Evolutionary conservation across 495 filamentous ascomycete genomes (phyloP).

Genomic region (Aspergillus funiculosus): DNA sequence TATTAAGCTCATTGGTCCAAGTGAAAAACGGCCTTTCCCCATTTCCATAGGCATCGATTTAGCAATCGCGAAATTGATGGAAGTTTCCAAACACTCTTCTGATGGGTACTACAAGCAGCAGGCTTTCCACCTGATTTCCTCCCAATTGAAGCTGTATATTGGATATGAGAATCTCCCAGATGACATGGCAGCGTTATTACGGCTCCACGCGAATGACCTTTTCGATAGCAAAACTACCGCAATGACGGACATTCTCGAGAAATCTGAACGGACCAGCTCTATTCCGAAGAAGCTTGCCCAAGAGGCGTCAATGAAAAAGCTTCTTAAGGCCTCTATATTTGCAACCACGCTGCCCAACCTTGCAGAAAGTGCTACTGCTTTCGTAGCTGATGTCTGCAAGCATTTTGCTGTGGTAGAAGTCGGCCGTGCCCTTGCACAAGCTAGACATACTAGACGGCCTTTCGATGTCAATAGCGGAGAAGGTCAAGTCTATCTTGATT

Average conservation of each 20-base stretch:
- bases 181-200: slow-evolving; percentile 75
- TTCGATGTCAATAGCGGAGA: slow-evolving; percentile 84
- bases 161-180: slow-evolving; percentile 84
- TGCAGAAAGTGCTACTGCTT: slow-evolving; percentile 59
- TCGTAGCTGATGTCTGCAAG: slow-evolving; percentile 73
- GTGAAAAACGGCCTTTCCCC: slow-evolving; percentile 81
- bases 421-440: slow-evolving; percentile 67
- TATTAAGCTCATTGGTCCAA: slow-evolving; percentile 79
- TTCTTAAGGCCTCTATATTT: slow-evolving; percentile 84
- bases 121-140: slow-evolving; percentile 75
- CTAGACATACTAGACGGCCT: slow-evolving; percentile 61
- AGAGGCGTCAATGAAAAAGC: slow-evolving; percentile 71
- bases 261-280: slow-evolving; percentile 71
- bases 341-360: slow-evolving; percentile 78
- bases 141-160: slow-evolving; percentile 84
- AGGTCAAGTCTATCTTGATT: slow-evolving; percentile 79
- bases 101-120: slow-evolving; percentile 90
- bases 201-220: slow-evolving; percentile 84
- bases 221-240: slow-evolving; percentile 60
- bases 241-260: slow-evolving; percentile 53
- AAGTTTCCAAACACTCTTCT: slow-evolving; percentile 56
- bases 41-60: slow-evolving; percentile 78
- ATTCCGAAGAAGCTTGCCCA: slow-evolving; percentile 80
- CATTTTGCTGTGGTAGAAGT: slow-evolving; percentile 93
- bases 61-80: slow-evolving; percentile 79